Conservation (phyloP, 225 moss, liverwort and hornwort genomes). For the Thuidium tamariscinum region DNA sequence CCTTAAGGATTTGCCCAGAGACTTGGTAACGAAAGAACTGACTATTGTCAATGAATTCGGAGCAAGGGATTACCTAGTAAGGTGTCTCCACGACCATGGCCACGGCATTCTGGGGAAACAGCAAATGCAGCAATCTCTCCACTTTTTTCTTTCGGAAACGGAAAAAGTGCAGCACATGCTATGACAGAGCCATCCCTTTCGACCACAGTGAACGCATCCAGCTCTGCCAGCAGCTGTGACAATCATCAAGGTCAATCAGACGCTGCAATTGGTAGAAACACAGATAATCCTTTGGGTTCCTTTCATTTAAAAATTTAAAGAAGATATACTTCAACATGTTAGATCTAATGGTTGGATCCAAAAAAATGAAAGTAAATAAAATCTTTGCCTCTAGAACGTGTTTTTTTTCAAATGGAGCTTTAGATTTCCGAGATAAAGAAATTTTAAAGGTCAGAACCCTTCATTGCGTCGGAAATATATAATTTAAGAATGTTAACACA, state of each 20-base stretch:
- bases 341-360: background rate
- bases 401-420: background rate
- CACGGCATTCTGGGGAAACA: constrained; percentile 89
- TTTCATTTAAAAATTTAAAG: background rate
- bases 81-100: constrained; percentile 75
- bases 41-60: background rate
- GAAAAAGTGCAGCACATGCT: constrained; percentile 77
- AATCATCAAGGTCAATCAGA: background rate
- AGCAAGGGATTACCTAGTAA: constrained; percentile 53
- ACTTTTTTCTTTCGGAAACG: constrained; percentile 43
- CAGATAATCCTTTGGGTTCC: background rate
- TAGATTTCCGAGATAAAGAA: background rate
- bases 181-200: constrained; percentile 89
- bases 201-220: constrained; percentile 66
- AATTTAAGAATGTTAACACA: background rate
- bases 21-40: background rate
- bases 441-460: background rate
- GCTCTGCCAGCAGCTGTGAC: constrained; percentile 58
- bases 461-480: background rate
- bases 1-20: background rate
- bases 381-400: background rate
- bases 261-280: background rate
- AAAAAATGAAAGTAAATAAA: background rate
- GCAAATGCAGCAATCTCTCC: constrained; percentile 96
- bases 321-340: background rate